These are phyloP conservation scores for Botrytis squamosa DNA, from an alignment of 2,329 filamentous ascomycete species.

Conservation along the genomic window DNA sequence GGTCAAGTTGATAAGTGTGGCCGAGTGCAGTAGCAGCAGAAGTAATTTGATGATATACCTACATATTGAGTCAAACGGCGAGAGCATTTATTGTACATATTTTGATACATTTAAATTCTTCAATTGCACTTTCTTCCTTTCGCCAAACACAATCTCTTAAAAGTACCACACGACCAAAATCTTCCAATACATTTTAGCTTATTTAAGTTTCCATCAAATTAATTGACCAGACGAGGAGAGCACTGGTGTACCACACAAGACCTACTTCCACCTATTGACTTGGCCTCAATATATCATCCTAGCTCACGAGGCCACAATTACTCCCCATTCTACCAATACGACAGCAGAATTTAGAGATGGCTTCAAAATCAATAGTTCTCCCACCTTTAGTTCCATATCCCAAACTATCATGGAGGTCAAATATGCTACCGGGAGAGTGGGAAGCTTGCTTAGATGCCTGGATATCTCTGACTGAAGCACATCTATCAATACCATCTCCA, in stretches of 20 bases:
- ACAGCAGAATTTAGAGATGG: constrained; percentile 11
- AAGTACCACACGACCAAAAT: neutral
- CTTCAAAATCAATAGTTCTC: constrained; percentile 42
- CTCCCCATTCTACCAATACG: neutral
- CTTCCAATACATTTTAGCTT: neutral
- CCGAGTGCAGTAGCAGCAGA: neutral
- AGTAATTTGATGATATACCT: neutral
- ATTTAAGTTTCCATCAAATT: neutral
- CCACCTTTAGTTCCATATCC: constrained; percentile 80
- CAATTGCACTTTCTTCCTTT: neutral
- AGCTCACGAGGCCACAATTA: neutral
- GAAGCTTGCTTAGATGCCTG: constrained; percentile 73
- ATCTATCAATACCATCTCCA: constrained; percentile 57
- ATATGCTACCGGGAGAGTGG: constrained; percentile 72
- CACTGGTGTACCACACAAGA: neutral
- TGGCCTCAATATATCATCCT: neutral
- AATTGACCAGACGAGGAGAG: neutral
- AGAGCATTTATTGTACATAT: constrained; percentile 7
- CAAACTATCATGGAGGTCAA: constrained; percentile 61
- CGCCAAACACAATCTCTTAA: neutral
- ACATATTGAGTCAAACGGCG: constrained; percentile 29
- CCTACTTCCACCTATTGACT: neutral
- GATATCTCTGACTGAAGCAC: constrained; percentile 64
- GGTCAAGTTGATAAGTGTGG: neutral
- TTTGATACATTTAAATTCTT: constrained; percentile 1